Base-by-base conservation (phyloP, 352 stramenopile genomes). In the Thalassiosira ordinaria region DNA sequence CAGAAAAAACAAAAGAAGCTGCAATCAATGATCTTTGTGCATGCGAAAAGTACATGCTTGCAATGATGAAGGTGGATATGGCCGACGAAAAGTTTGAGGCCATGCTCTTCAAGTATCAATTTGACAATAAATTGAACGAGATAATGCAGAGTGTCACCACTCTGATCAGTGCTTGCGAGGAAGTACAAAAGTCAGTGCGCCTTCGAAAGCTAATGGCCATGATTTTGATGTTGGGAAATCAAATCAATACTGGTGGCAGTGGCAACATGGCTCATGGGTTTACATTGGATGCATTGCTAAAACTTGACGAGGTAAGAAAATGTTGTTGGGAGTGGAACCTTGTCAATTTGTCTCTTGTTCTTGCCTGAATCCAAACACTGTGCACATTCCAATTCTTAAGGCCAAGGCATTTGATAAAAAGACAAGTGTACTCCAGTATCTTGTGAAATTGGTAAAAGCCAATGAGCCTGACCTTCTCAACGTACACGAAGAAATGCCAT, bases 371-470 rank as follows among this genome's bases (percentile, higher is more conserved):
- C 39, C 8, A 47, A 1, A 55, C 51, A 64, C 35, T 53, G n/a
- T 60, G 3, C 8, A 18, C 0, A 33, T 14, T 67, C 26, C 63
- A 46, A 63, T 56, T 49, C n/a, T 67, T 31, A 56, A 93, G 82
- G 91, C 92, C 41, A 97, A 96, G 79, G 92, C 93, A 16, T 96
- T 95, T 82, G 93, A 99, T 78, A 96, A 98, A 78, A 98, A 98
- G 81, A 99, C 97, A 13, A 98, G 96, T 13, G 96, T 99, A 29
- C 87, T 99, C n/a, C 96, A 99, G 69, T 99, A 99, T 82, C 85
- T 99, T 9, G 95, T 98, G 4, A 97, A 96, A 52, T 73, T 99
- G 2, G 92, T 98, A 5, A 97, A 98, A 79, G 96, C 96, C 37
- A 99, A 99, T 74, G 95, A 99, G 27, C 88, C 91, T 7, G 87